These are phyloP conservation scores for Macrolepiota fuliginosa DNA, from an alignment of 768 basidiomycete species.

Conservation along the genomic window DNA sequence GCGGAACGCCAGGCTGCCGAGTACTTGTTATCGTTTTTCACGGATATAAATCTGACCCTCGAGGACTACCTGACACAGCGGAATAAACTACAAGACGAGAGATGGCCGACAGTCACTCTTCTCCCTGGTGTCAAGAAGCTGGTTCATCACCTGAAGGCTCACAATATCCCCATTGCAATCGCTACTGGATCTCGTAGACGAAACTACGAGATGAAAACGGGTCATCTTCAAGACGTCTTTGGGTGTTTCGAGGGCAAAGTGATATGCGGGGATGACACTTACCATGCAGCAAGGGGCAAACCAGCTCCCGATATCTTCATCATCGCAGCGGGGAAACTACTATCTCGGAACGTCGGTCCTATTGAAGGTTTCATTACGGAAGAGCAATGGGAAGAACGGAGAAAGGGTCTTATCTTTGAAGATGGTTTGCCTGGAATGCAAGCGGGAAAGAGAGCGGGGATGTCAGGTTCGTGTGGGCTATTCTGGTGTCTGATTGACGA, in stretches of 20 bases:
- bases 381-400: slow-evolving; percentile 44
- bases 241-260: slow-evolving; percentile 59
- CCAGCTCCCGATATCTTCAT: slow-evolving; percentile 83
- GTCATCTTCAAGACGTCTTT: slow-evolving; percentile 57
- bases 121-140: slow-evolving; percentile 75
- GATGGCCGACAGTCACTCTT: slow-evolving; percentile 68
- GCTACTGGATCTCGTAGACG: slow-evolving; percentile 73
- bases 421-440: slow-evolving; percentile 76
- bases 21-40: slow-evolving; percentile 78
- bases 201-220: slow-evolving; percentile 68
- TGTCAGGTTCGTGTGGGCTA: slow-evolving; percentile 59
- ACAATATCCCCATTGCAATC: slow-evolving; percentile 74
- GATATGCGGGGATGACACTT: slow-evolving; percentile 69
- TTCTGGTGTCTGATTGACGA: neutral
- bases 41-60: slow-evolving; percentile 61
- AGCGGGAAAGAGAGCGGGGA: slow-evolving; percentile 81
- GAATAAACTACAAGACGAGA: slow-evolving; percentile 52
- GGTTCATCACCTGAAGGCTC: slow-evolving; percentile 64
- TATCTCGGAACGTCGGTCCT: slow-evolving; percentile 57
- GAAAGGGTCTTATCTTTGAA: slow-evolving; percentile 77
- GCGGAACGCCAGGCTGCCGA: slow-evolving; percentile 63
- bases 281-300: slow-evolving; percentile 61
- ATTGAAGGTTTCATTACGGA: slow-evolving; percentile 30
- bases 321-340: slow-evolving; percentile 58
- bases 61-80: slow-evolving; percentile 60